Base-by-base conservation (phyloP, 768 basidiomycete genomes). In the Leccinum obscurum region DNA sequence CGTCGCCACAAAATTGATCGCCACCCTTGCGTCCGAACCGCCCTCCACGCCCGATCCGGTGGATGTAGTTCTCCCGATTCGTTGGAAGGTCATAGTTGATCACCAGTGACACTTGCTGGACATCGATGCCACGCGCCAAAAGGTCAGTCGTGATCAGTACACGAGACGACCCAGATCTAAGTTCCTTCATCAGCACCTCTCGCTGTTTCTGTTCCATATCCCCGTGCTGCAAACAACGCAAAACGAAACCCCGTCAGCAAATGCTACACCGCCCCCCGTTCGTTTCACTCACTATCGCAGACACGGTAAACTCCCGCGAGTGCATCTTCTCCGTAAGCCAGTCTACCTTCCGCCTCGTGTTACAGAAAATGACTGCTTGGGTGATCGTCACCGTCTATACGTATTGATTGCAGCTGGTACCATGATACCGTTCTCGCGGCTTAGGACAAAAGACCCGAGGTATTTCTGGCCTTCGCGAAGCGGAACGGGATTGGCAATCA, bases 321-420 rank as follows among this genome's bases (percentile, higher is more conserved):
- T 92, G 92, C 88, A 99, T 93, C 84, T 97, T 95, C 78, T 98
- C 94, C 22, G 96, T 98, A 72, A 99, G 78, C 93, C 93, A 95
- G 80, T 99, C 96, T 66, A 99, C 93, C 86, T 99, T 99, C 81
- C 96, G 85, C 72, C 93, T 85, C 54, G 96, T 98, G 83, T 98
- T 98, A 82, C 96, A 98, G 85, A 99, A 99, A 77, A 99, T 98
- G 80, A 98, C 96, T 58, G 96, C 95, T 76, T 98, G 96, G 48
- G 96, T 98, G 79, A 99, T 98, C 70, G 96, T 98, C 62, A 98
- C 92, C 55, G 95, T 98, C 81, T 96, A 71, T 88, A 92, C 0
- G 87, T 86, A 72, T 95, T 96, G 66, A 97, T 88, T 3, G 86
- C 72, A 7, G 78, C 81, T 3, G 90, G 89, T 22, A 92, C 82